phyloP scores from a whole-genome alignment of 495 filamentous ascomycete species.

The Xylaria castorea region DNA sequence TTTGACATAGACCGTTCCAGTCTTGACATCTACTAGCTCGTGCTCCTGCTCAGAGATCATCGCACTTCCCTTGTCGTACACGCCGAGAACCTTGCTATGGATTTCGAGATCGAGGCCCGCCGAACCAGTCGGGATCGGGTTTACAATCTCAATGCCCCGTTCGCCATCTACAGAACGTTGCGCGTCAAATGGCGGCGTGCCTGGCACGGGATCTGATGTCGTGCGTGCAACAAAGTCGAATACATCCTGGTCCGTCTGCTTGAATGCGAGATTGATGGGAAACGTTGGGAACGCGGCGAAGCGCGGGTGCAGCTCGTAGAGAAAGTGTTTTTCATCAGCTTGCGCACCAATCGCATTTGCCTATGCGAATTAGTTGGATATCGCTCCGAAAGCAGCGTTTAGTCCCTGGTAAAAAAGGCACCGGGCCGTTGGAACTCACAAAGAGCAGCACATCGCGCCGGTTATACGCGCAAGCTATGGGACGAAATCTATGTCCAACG shows the following conservation, averaged over 20 bases:
- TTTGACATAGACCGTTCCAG: constrained; percentile 34
- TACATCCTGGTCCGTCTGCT: constrained; percentile 40
- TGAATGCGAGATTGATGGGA: constrained; percentile 40
- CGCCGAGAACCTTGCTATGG: constrained; percentile 35
- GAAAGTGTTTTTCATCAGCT: constrained; percentile 40
- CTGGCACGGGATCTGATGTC: constrained; percentile 32
- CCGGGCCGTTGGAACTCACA: constrained; percentile 24
- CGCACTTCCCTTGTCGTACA: constrained; percentile 41
- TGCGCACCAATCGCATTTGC: constrained; percentile 41
- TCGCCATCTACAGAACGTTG: constrained; percentile 42
- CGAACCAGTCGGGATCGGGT: constrained; percentile 32
- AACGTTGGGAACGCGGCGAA: constrained; percentile 43
- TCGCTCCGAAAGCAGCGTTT: neutral
- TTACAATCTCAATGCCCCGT: constrained; percentile 39
- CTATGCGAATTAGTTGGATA: constrained; percentile 17
- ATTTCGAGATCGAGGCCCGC: constrained; percentile 40
- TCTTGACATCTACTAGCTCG: constrained; percentile 35
- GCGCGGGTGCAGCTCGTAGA: constrained; percentile 40
- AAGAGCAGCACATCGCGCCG: constrained; percentile 42
- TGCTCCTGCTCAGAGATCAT: constrained; percentile 40
- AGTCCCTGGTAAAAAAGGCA: neutral
- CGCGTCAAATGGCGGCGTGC: constrained; percentile 40
- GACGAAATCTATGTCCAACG: constrained; percentile 32
- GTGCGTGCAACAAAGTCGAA: constrained; percentile 40
- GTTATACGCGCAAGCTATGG: constrained; percentile 38